Percentiles rank a stretch among this genome's conserved stretches.
phyloP scores from a whole-genome alignment of 2,329 filamentous ascomycete genomes.

The Daldinia sp. region DNA sequence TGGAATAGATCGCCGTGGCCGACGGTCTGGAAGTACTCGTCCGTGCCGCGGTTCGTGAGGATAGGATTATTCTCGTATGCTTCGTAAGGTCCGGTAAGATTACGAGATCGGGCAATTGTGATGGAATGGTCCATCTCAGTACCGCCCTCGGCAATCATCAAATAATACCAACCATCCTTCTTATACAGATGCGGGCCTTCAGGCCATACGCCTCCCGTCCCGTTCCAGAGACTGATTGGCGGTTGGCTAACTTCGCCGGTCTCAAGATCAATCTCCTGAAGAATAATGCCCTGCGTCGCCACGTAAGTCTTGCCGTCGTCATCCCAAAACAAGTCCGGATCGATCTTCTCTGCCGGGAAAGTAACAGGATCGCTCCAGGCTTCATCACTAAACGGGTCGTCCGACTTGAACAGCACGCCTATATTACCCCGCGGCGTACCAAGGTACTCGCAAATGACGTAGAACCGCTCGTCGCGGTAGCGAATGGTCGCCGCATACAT shows the following conservation, averaged over 20 bases:
- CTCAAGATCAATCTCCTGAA: slow-evolving; percentile 52
- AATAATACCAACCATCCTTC: slow-evolving; percentile 60
- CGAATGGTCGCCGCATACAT: slow-evolving; percentile 54
- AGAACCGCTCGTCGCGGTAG: slow-evolving; percentile 49
- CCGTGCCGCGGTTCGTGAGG: slow-evolving; percentile 56
- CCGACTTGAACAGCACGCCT: slow-evolving; percentile 54
- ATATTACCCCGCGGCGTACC: slow-evolving; percentile 23
- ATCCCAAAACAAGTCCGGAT: slow-evolving; percentile 60
- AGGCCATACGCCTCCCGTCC: slow-evolving; percentile 57
- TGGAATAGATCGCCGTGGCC: slow-evolving; percentile 62
- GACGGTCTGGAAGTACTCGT: slow-evolving; percentile 58
- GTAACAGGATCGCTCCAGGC: slow-evolving; percentile 58
- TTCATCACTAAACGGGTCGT: slow-evolving; percentile 55
- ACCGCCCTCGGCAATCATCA: slow-evolving; percentile 64
- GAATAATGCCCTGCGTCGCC: slow-evolving; percentile 48
- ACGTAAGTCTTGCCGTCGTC: slow-evolving; percentile 56
- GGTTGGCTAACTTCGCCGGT: slow-evolving; percentile 52
- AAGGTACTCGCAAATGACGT: slow-evolving; percentile 52
- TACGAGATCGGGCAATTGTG: slow-evolving; percentile 57
- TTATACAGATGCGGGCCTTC: slow-evolving; percentile 62
- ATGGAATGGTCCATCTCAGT: slow-evolving; percentile 58
- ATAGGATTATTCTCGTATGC: slow-evolving; percentile 59
- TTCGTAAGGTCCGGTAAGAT: slow-evolving; percentile 59
- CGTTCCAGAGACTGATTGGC: slow-evolving; percentile 57
- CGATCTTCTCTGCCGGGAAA: slow-evolving; percentile 52